These are phyloP conservation scores for Cytospora mali DNA, from an alignment of 2,329 filamentous ascomycete species.

Conservation along the genomic window DNA sequence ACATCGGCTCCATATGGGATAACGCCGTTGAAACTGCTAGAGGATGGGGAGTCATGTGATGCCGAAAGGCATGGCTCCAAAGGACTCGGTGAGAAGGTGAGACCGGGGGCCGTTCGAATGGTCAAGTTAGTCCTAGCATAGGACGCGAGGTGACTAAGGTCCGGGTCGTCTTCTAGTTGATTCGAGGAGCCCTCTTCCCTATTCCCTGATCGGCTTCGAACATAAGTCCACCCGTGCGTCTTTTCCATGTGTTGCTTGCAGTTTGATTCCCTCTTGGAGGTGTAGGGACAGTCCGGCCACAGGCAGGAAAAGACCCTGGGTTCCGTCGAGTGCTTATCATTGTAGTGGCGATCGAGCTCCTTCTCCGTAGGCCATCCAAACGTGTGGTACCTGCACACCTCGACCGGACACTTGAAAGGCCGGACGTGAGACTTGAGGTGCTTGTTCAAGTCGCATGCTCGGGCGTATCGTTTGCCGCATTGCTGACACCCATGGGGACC, in stretches of 20 bases:
- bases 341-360: conserved; percentile 74
- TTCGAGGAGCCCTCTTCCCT: conserved; percentile 9
- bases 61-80: neutral
- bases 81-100: conserved; percentile 22
- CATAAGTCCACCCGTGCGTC: conserved; percentile 71
- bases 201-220: conserved; percentile 64
- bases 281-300: conserved; percentile 68
- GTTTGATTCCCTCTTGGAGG: conserved; percentile 77
- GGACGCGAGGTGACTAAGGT: neutral
- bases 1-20: conserved; percentile 16
- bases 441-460: conserved; percentile 43
- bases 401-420: conserved; percentile 67
- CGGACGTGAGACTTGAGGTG: conserved; percentile 25
- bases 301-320: conserved; percentile 69
- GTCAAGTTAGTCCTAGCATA: conserved; percentile 18
- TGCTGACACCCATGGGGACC: conserved; percentile 31
- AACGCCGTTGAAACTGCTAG: conserved; percentile 4
- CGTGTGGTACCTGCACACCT: conserved; percentile 68
- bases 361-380: conserved; percentile 79
- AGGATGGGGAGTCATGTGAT: conserved; percentile 15
- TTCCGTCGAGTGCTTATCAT: conserved; percentile 71
- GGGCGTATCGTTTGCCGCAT: conserved; percentile 36
- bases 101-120: conserved; percentile 21
- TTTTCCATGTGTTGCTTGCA: conserved; percentile 90
- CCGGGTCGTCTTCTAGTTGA: neutral